phyloP scores from a whole-genome alignment of 2,329 filamentous ascomycete species.

The Fusarium nelsonii region DNA sequence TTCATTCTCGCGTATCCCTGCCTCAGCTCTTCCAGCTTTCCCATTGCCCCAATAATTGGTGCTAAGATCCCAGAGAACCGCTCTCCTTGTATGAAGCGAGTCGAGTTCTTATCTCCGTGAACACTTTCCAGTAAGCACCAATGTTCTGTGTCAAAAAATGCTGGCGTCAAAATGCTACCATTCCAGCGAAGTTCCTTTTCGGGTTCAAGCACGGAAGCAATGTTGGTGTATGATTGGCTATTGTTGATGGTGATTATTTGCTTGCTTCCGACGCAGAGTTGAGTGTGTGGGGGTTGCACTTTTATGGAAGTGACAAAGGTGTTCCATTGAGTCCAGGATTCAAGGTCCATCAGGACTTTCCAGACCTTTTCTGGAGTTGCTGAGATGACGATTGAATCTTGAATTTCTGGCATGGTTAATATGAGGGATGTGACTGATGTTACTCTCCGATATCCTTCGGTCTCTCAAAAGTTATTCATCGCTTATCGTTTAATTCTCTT shows the following conservation, averaged over 20 bases:
- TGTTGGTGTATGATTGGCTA: slow-evolving; percentile 1
- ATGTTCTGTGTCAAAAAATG: slow-evolving; percentile 8
- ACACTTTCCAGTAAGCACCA: slow-evolving; percentile 3
- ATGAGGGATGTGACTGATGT: rapidly evolving
- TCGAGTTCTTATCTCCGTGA: rapidly evolving
- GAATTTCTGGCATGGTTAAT: not conserved
- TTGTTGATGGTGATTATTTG: slow-evolving; percentile 7
- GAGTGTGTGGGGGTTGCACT: not conserved
- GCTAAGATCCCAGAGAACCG: slow-evolving; percentile 10
- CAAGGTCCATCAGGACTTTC: not conserved
- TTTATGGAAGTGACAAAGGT: slow-evolving; percentile 15
- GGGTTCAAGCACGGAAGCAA: not conserved
- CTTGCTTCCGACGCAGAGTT: slow-evolving; percentile 4
- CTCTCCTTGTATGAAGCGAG: slow-evolving; percentile 8
- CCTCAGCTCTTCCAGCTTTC: not conserved
- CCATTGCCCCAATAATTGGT: not conserved
- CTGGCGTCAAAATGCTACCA: not conserved
- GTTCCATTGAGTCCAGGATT: slow-evolving; percentile 20
- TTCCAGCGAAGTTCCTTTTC: slow-evolving; percentile 10
- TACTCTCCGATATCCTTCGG: rapidly evolving
- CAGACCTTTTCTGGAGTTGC: not conserved
- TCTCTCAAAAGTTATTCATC: not conserved
- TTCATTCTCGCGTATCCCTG: slow-evolving; percentile 16
- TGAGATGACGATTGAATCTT: slow-evolving; percentile 13
- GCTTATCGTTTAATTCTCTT: no score